Conservation (phyloP, 176 grass and related monocot genomes). For the Triticum timopheevii region DNA sequence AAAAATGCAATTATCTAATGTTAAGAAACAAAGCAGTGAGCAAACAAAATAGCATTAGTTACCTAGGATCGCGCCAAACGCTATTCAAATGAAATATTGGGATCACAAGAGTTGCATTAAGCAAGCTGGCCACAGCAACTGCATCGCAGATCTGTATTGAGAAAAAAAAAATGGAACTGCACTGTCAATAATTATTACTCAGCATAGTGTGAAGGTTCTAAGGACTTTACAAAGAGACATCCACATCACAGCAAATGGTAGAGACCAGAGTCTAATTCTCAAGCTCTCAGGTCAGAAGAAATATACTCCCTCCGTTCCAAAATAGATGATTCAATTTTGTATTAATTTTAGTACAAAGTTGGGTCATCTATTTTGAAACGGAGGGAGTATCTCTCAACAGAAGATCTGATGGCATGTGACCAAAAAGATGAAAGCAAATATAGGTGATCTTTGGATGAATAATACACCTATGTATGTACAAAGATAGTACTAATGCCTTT, state of each 20-base stretch:
- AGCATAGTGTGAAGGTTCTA: slow-evolving; percentile 22
- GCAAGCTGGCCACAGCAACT: slow-evolving; percentile 80
- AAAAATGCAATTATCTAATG: neutral
- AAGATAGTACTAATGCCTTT: slow-evolving; percentile 8
- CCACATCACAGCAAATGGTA: slow-evolving; percentile 14
- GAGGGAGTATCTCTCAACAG: neutral
- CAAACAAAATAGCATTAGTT: neutral
- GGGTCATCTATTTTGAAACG: too few species aligned
- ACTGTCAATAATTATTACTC: slow-evolving; percentile 33
- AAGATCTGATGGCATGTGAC: neutral
- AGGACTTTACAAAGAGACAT: slow-evolving; percentile 19
- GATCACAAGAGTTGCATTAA: slow-evolving; percentile 97
- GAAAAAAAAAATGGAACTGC: neutral
- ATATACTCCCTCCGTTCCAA: neutral
- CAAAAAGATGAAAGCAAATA: neutral
- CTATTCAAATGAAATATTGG: slow-evolving; percentile 94
- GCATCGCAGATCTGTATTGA: slow-evolving; percentile 85
- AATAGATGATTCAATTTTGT: too few species aligned
- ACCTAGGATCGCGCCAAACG: slow-evolving; percentile 95
- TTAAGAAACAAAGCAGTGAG: neutral
- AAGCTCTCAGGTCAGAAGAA: slow-evolving; percentile 16
- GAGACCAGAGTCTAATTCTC: neutral
- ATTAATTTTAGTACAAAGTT: too few species aligned
- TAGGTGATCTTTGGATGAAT: neutral
- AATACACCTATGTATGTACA: neutral